Percentiles rank a stretch among this genome's conserved stretches.
Evolutionary conservation across 2,329 filamentous ascomycete species (phyloP).

Genomic region (Penicillium griseofulvum): DNA sequence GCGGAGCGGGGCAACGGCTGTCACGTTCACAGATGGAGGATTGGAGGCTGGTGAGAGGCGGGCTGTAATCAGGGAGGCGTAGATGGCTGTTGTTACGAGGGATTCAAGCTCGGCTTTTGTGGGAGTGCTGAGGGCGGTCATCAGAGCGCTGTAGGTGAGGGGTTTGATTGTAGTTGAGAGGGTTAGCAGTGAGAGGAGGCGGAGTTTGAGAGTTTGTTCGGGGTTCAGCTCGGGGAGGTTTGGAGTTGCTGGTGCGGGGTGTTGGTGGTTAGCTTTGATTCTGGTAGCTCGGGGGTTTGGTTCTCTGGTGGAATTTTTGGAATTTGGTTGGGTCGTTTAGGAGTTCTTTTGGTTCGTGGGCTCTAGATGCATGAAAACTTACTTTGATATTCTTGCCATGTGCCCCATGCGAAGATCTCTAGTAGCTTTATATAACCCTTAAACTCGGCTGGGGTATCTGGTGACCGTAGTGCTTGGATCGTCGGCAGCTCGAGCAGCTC

Average conservation of each 20-base stretch:
- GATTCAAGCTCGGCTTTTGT: conserved; percentile 73
- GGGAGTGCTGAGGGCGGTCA: conserved; percentile 63
- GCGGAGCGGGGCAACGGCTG: conserved; percentile 77
- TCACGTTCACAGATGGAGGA: conserved; percentile 70
- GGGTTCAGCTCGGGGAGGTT: conserved; percentile 69
- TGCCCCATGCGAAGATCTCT: conserved; percentile 89
- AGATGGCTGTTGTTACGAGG: conserved; percentile 82
- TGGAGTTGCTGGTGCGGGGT: conserved; percentile 40
- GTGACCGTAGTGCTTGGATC: conserved; percentile 67
- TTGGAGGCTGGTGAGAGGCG: conserved; percentile 86
- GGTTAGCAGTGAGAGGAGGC: conserved; percentile 82
- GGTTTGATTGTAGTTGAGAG: conserved; percentile 66
- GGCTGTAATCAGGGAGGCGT: conserved; percentile 75
- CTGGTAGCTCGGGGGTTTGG: neutral
- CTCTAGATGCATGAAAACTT: conserved; percentile 11
- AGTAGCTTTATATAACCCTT: conserved; percentile 66
- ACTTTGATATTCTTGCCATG: conserved; percentile 74
- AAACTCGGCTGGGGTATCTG: conserved; percentile 59
- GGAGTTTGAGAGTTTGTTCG: conserved; percentile 77
- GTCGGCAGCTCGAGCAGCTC: conserved; percentile 82
- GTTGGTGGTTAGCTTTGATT: conserved; percentile 1
- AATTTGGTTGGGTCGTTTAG: neutral
- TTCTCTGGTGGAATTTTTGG: neutral
- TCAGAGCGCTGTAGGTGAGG: conserved; percentile 71
- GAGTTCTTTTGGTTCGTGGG: neutral